phyloP scores from a whole-genome alignment of 2,329 filamentous ascomycete genomes.

The Xylaria sp. region DNA sequence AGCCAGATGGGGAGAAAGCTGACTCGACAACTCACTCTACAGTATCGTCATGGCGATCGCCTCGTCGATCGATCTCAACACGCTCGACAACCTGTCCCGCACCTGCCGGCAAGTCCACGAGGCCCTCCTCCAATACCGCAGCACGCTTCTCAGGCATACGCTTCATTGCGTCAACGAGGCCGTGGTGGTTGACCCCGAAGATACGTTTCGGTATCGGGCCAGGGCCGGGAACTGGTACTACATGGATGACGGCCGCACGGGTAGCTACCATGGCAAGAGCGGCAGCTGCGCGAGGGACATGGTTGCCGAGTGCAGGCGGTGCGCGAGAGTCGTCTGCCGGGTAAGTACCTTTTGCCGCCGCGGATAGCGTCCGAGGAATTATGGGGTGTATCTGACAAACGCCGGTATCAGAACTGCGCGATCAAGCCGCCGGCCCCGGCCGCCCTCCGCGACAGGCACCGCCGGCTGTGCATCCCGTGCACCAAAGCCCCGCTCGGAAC shows the following conservation, averaged over 20 bases:
- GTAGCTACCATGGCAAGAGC: constrained; percentile 64
- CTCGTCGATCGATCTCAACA: constrained; percentile 80
- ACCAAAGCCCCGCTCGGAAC: constrained; percentile 68
- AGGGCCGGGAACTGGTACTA: constrained; percentile 62
- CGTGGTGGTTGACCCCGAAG: constrained; percentile 55
- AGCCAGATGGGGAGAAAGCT: constrained; percentile 16
- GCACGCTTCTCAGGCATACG: constrained; percentile 71
- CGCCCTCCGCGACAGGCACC: constrained; percentile 73
- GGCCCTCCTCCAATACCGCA: constrained; percentile 77
- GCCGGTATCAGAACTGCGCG: constrained; percentile 74
- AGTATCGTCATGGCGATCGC: constrained; percentile 80
- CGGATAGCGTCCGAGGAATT: constrained; percentile 10
- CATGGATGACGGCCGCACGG: constrained; percentile 52
- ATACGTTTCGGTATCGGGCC: constrained; percentile 60
- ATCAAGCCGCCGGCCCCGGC: constrained; percentile 76
- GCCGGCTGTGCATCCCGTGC: constrained; percentile 78
- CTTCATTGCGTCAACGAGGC: constrained; percentile 79
- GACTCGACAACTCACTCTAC: constrained; percentile 29
- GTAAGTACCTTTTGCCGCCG: constrained; percentile 53
- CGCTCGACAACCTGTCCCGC: constrained; percentile 78
- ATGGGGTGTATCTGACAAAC: neutral
- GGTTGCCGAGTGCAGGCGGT: constrained; percentile 81
- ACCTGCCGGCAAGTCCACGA: constrained; percentile 80
- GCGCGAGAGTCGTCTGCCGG: constrained; percentile 76
- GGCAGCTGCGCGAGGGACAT: constrained; percentile 84